Percentiles rank a stretch among this genome's conserved stretches.
Conservation (phyloP, 2,329 filamentous ascomycete genomes). For the Xylariales sp. region DNA sequence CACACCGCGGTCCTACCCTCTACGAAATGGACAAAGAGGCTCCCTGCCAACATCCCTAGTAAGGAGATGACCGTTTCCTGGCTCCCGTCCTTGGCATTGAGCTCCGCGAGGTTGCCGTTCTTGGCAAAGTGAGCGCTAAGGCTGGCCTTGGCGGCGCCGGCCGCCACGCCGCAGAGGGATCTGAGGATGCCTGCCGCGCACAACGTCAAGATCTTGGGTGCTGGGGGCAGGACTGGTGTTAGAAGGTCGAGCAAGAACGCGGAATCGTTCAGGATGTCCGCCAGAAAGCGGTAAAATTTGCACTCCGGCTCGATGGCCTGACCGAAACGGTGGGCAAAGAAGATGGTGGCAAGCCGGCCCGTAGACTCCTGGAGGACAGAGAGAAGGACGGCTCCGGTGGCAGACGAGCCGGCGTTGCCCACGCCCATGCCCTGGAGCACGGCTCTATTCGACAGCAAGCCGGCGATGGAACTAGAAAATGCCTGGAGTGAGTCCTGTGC, state of each 20-base stretch:
- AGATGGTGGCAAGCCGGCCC: slow-evolving; percentile 77
- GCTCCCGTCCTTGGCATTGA: slow-evolving; percentile 87
- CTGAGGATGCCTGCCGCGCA: slow-evolving; percentile 47
- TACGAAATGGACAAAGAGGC: slow-evolving; percentile 72
- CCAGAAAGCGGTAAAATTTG: slow-evolving; percentile 83
- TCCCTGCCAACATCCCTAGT: slow-evolving; percentile 80
- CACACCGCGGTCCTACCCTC: slow-evolving; percentile 70
- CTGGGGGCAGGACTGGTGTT: slow-evolving; percentile 64
- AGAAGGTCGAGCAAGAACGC: slow-evolving; percentile 83
- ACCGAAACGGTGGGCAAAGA: slow-evolving; percentile 79
- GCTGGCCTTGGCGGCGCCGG: slow-evolving; percentile 84
- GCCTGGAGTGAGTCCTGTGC: slow-evolving; percentile 70
- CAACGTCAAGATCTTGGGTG: slow-evolving; percentile 45
- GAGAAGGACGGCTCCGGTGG: slow-evolving; percentile 76
- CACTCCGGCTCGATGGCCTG: slow-evolving; percentile 84
- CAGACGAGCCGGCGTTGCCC: slow-evolving; percentile 72
- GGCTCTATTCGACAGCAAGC: slow-evolving; percentile 74
- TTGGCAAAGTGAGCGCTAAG: slow-evolving; percentile 88
- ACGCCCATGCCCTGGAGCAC: slow-evolving; percentile 79
- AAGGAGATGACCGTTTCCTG: slow-evolving; percentile 93
- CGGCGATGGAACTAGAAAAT: slow-evolving; percentile 77
- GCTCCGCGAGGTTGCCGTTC: slow-evolving; percentile 81
- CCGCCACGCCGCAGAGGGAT: slow-evolving; percentile 80
- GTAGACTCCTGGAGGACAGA: slow-evolving; percentile 79
- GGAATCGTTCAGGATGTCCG: slow-evolving; percentile 83